Evolutionary conservation across 352 stramenopile species (phyloP).

Genomic region (Pythium monospermum): DNA sequence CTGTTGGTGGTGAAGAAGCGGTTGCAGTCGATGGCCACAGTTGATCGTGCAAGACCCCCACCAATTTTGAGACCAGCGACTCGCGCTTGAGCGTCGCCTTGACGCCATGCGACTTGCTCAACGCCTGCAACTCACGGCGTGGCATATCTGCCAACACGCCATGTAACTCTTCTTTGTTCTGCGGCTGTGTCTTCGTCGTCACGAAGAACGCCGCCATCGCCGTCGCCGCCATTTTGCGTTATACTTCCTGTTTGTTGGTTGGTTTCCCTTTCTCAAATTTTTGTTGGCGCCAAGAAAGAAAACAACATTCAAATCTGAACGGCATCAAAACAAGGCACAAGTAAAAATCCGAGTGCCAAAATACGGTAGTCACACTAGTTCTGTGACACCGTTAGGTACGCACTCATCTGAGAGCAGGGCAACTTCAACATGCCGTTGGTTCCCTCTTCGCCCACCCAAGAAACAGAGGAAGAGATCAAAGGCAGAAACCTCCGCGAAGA

Average conservation of each 20-base stretch:
- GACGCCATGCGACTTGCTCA: constrained; percentile 23
- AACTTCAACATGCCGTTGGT: background rate
- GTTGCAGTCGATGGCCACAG: constrained; percentile 15
- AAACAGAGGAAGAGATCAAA: background rate
- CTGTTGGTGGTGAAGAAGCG: no score
- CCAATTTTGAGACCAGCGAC: constrained; percentile 16
- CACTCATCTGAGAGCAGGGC: background rate
- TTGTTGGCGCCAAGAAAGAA: background rate
- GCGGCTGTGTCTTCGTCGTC: constrained; percentile 9
- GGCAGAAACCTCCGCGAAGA: no score
- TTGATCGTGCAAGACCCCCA: constrained; percentile 3
- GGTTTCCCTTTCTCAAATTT: background rate
- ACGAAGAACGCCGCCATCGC: constrained; percentile 7
- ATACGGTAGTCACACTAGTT: no score
- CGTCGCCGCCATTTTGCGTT: background rate
- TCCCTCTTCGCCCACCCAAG: background rate
- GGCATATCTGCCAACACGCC: constrained; percentile 12
- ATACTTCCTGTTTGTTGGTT: background rate
- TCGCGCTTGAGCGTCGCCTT: constrained; percentile 23
- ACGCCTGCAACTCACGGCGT: constrained; percentile 16
- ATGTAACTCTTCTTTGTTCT: constrained; percentile 13
- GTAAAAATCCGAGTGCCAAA: no score
- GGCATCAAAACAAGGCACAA: background rate
- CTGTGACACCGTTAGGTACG: no score
- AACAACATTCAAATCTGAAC: background rate